phyloP scores from a whole-genome alignment of 345 rosid genomes.

The Adansonia digitata region DNA sequence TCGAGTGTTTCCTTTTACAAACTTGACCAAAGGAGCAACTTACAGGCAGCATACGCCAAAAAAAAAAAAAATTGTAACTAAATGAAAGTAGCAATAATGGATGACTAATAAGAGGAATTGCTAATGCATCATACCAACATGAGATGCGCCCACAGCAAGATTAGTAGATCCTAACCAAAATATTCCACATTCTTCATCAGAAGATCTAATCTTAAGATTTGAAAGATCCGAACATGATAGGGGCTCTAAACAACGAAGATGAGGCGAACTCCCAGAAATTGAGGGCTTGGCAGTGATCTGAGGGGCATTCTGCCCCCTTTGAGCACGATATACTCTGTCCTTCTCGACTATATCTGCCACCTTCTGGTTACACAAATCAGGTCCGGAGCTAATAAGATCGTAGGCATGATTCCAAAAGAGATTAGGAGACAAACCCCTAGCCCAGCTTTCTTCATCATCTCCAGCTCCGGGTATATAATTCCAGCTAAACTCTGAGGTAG shows the following conservation, averaged over 20 bases:
- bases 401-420: slow-evolving; percentile 72
- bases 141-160: slow-evolving; percentile 55
- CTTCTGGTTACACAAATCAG: slow-evolving; percentile 72
- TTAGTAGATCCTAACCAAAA: slow-evolving; percentile 74
- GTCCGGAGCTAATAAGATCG: slow-evolving; percentile 65
- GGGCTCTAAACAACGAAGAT: slow-evolving; percentile 17
- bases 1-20: background rate
- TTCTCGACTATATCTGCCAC: slow-evolving; percentile 85
- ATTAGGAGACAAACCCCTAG: slow-evolving; percentile 75
- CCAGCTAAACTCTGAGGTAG: slow-evolving; percentile 82
- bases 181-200: slow-evolving; percentile 28
- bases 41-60: background rate
- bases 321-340: slow-evolving; percentile 72
- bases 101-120: background rate
- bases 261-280: slow-evolving; percentile 12
- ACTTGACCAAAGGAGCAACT: background rate
- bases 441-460: slow-evolving; percentile 98
- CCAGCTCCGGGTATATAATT: slow-evolving; percentile 94
- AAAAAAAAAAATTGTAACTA: background rate
- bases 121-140: slow-evolving; percentile 35
- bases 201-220: slow-evolving; percentile 15
- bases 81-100: background rate
- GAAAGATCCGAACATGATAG: slow-evolving; percentile 18
- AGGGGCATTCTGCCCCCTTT: slow-evolving; percentile 69
- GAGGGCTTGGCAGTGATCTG: slow-evolving; percentile 45